phyloP scores from a whole-genome alignment of 441 rosid genomes.

The Euphorbia corollata region DNA sequence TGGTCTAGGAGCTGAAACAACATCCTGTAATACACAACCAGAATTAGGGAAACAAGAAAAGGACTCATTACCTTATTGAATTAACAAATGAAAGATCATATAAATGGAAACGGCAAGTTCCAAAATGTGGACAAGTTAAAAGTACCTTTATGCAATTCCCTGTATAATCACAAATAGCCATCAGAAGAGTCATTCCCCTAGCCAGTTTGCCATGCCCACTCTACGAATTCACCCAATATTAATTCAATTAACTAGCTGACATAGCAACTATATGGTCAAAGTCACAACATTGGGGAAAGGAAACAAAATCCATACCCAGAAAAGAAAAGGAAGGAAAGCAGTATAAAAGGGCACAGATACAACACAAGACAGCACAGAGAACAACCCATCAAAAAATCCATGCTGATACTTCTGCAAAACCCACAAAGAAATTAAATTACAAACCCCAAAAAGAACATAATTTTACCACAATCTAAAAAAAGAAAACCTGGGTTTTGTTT shows the following conservation, averaged over 20 bases:
- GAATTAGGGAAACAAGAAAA: too few relatives aligned
- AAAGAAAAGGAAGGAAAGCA: conserved; percentile 88
- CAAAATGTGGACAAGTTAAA: neutral
- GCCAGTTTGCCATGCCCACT: conserved; percentile 97
- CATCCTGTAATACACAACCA: conserved; percentile 43
- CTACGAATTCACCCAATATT: conserved; percentile 33
- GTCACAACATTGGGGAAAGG: neutral
- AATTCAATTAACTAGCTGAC: conserved; percentile 9
- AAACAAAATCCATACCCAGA: conserved; percentile 54
- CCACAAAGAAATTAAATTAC: neutral
- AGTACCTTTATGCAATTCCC: conserved; percentile 83
- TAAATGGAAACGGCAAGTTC: neutral
- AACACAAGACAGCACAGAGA: conserved; percentile 75
- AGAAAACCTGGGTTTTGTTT: conserved; percentile 10
- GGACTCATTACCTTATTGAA: neutral
- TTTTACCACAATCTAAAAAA: neutral
- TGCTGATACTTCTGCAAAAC: conserved; percentile 57
- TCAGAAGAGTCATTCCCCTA: conserved; percentile 90
- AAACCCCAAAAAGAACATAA: neutral
- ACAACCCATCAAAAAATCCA: conserved; percentile 58
- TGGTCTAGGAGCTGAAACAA: conserved; percentile 90
- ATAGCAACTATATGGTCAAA: neutral
- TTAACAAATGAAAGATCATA: conserved; percentile 10
- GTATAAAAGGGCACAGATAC: conserved; percentile 97
- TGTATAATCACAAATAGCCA: conserved; percentile 85